Percentiles rank a stretch among this genome's conserved stretches.
Evolutionary conservation across 805 yeast species (phyloP).

Genomic region (Wickerhamomyces rabaulensis): DNA sequence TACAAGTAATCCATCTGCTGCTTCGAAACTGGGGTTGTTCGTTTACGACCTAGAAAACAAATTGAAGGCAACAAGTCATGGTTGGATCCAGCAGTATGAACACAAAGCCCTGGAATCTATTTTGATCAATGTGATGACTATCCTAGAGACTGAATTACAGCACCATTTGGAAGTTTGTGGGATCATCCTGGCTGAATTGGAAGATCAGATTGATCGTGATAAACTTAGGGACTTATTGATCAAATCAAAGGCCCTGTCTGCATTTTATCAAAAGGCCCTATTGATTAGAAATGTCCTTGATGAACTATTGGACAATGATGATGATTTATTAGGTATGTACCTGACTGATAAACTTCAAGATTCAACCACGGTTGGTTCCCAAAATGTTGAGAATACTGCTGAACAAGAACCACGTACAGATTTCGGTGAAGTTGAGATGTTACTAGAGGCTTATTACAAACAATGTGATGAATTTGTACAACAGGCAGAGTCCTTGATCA

Average conservation of each 20-base stretch:
- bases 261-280: slow-evolving; percentile 69
- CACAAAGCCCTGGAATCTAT: slow-evolving; percentile 81
- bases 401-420: slow-evolving; percentile 22
- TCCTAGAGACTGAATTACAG: slow-evolving; percentile 70
- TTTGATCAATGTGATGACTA: slow-evolving; percentile 72
- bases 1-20: slow-evolving; percentile 45
- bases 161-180: slow-evolving; percentile 56
- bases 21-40: slow-evolving; percentile 65
- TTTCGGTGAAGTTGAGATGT: slow-evolving; percentile 77
- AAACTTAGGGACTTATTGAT: slow-evolving; percentile 68
- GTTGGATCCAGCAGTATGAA: slow-evolving; percentile 56
- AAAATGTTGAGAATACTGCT: background rate
- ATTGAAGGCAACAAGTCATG: slow-evolving; percentile 38
- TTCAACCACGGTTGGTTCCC: background rate
- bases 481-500: slow-evolving; percentile 75
- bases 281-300: slow-evolving; percentile 79
- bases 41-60: slow-evolving; percentile 82
- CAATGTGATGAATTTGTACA: slow-evolving; percentile 94
- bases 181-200: slow-evolving; percentile 60
- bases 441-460: slow-evolving; percentile 81
- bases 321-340: slow-evolving; percentile 77
- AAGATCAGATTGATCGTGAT: slow-evolving; percentile 73
- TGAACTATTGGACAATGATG: slow-evolving; percentile 81
- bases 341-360: slow-evolving; percentile 40
- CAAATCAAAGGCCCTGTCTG: slow-evolving; percentile 62